A percentile compares a stretch with the other conserved stretches of the same genome.
Conservation (phyloP, 306 rosid genomes). For the Argentina anserina region DNA sequence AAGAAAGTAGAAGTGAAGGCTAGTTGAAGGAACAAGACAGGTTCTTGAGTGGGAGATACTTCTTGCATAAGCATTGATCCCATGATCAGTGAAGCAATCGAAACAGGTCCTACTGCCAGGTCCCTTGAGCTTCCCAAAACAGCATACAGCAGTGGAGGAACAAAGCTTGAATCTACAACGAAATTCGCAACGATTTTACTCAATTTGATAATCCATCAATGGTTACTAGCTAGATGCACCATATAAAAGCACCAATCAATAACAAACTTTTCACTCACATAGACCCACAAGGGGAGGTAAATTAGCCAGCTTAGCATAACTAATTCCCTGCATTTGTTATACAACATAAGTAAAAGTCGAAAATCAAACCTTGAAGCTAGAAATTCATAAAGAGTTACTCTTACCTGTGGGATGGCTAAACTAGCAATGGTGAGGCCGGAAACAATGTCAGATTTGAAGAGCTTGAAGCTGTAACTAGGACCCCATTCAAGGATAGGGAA, state of each 20-base stretch:
- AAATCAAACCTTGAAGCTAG: background rate
- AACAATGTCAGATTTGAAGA: slow-evolving; percentile 84
- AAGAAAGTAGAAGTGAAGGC: slow-evolving; percentile 85
- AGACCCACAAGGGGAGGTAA: slow-evolving; percentile 96
- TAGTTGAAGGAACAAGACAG: slow-evolving; percentile 66
- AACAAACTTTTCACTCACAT: slow-evolving; percentile 47
- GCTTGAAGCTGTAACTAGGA: slow-evolving; percentile 55
- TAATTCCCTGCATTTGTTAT: slow-evolving; percentile 58
- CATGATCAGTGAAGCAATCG: slow-evolving; percentile 85
- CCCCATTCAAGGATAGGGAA: slow-evolving; percentile 94
- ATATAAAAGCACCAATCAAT: background rate
- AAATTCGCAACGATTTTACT: background rate
- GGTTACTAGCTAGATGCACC: too few relatives aligned
- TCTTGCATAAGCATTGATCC: slow-evolving; percentile 83
- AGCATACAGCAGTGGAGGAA: slow-evolving; percentile 91
- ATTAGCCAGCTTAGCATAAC: slow-evolving; percentile 90
- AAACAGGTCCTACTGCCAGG: slow-evolving; percentile 96
- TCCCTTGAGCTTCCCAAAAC: slow-evolving; percentile 93
- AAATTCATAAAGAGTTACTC: background rate
- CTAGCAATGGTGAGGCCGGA: slow-evolving; percentile 98
- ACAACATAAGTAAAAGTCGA: background rate
- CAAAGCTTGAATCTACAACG: slow-evolving; percentile 85
- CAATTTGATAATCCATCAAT: background rate
- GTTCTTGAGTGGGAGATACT: slow-evolving; percentile 69
- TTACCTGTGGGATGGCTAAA: slow-evolving; percentile 94